phyloP scores from a whole-genome alignment of 257 asterid species.

The Lavandula angustifolia region DNA sequence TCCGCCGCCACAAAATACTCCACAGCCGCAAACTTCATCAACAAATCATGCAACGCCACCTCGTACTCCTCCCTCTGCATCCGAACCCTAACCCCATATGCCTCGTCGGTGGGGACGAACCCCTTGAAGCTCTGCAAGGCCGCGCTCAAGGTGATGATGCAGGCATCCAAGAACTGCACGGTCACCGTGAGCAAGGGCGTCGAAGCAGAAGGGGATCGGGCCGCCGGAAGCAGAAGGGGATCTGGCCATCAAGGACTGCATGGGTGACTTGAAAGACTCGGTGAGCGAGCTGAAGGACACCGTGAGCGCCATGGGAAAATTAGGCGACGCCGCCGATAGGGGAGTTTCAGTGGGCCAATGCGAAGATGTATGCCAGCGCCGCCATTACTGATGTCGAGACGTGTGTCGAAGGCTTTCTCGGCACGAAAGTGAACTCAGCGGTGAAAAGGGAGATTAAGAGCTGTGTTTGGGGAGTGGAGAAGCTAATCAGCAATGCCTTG shows the following conservation, averaged over 20 bases:
- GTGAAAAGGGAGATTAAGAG: slow-evolving; percentile 44
- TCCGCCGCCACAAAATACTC: slow-evolving; percentile 23
- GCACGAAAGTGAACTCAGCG: slow-evolving; percentile 27
- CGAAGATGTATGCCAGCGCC: slow-evolving; percentile 76
- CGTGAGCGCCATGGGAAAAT: slow-evolving; percentile 45
- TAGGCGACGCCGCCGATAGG: slow-evolving; percentile 40
- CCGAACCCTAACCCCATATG: slow-evolving; percentile 57
- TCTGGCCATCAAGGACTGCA: slow-evolving; percentile 54
- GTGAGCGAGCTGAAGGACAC: slow-evolving; percentile 59
- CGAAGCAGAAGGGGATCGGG: slow-evolving; percentile 37
- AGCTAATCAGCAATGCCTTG: slow-evolving; percentile 57
- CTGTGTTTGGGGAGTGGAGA: slow-evolving; percentile 35
- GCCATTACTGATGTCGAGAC: slow-evolving; percentile 76
- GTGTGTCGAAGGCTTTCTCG: slow-evolving; percentile 55
- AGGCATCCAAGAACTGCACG: slow-evolving; percentile 43
- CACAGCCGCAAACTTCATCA: slow-evolving; percentile 41
- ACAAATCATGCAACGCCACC: slow-evolving; percentile 47
- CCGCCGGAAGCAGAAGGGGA: slow-evolving; percentile 42
- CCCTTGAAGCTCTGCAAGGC: slow-evolving; percentile 49
- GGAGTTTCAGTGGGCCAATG: slow-evolving; percentile 58
- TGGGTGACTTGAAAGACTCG: slow-evolving; percentile 57
- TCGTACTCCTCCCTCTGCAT: slow-evolving; percentile 55
- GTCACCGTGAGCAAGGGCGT: slow-evolving; percentile 27
- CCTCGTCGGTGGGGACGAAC: slow-evolving; percentile 45
- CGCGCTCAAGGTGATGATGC: slow-evolving; percentile 53